These are phyloP conservation scores for Apiotrichum mycotoxinovorans DNA, from an alignment of 1,284 basidiomycete genomes.

Conservation along the genomic window DNA sequence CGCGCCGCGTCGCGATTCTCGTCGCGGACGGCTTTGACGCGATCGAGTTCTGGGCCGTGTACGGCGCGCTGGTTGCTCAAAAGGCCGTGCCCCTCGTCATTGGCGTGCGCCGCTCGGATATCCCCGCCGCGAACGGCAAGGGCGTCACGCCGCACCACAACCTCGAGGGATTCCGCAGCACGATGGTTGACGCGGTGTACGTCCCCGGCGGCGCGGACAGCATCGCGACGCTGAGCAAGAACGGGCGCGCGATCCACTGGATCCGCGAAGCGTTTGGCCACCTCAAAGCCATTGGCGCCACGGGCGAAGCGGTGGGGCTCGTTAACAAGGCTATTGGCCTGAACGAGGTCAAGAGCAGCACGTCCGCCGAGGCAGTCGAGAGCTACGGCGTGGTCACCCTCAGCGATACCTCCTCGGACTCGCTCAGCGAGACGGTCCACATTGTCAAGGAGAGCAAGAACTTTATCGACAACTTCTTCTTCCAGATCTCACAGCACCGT, in stretches of 20 bases:
- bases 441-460: neutral
- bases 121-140: constrained; percentile 52
- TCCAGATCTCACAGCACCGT: neutral
- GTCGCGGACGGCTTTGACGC: constrained; percentile 1
- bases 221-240: constrained; percentile 45
- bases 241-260: constrained; percentile 55
- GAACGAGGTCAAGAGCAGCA: neutral
- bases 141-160: constrained; percentile 27
- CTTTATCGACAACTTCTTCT: neutral
- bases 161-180: constrained; percentile 65
- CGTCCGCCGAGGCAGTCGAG: neutral
- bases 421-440: neutral
- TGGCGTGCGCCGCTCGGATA: neutral
- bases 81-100: neutral
- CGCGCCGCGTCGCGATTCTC: neutral
- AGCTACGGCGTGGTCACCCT: constrained; percentile 3
- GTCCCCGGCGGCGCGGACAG: constrained; percentile 60
- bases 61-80: neutral
- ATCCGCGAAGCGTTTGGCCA: constrained; percentile 74
- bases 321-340: neutral
- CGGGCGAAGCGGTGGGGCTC: constrained; percentile 53
- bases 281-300: constrained; percentile 69
- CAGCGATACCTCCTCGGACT: neutral
- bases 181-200: constrained; percentile 71
- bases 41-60: neutral